A percentile compares a stretch with the other conserved stretches of the same genome.
phyloP scores from a whole-genome alignment of 2,329 filamentous ascomycete genomes.

The Fusarium neocosmosporiellum region DNA sequence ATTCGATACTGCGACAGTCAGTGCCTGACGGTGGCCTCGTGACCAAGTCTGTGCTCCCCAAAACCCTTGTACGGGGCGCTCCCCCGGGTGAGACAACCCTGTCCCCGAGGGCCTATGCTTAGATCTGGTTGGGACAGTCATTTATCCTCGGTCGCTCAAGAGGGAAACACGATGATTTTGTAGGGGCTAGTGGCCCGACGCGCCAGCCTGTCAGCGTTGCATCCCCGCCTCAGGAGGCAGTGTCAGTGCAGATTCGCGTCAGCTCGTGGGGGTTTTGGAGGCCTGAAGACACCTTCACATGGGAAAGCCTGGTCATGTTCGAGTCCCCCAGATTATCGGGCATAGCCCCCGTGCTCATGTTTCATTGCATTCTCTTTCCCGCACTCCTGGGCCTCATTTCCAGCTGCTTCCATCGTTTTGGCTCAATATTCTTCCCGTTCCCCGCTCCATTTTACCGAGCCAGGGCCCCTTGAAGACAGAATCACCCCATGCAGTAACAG shows the following conservation, averaged over 20 bases:
- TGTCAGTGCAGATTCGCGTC: not conserved
- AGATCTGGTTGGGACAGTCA: not conserved
- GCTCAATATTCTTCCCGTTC: not conserved
- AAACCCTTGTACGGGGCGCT: not conserved
- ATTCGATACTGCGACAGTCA: not conserved
- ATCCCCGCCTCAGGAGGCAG: not conserved
- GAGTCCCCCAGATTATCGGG: not conserved
- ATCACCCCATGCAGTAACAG: not conserved
- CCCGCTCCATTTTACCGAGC: not conserved
- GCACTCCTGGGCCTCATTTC: not conserved
- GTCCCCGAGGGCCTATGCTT: not conserved
- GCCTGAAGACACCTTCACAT: not conserved
- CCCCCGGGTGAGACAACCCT: not conserved
- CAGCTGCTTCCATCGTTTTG: not conserved
- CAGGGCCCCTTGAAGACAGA: not conserved
- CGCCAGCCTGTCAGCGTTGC: not conserved
- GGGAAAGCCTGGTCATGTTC: not conserved
- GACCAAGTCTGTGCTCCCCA: not conserved
- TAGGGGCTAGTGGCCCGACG: not conserved
- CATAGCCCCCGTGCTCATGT: not conserved
- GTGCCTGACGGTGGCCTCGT: not conserved
- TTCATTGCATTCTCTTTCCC: not conserved
- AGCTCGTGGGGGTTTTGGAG: not conserved
- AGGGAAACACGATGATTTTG: not conserved
- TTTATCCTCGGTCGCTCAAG: not conserved